phyloP scores from a whole-genome alignment of 2,329 filamentous ascomycete genomes.

The Coniochaeta prunicola region DNA sequence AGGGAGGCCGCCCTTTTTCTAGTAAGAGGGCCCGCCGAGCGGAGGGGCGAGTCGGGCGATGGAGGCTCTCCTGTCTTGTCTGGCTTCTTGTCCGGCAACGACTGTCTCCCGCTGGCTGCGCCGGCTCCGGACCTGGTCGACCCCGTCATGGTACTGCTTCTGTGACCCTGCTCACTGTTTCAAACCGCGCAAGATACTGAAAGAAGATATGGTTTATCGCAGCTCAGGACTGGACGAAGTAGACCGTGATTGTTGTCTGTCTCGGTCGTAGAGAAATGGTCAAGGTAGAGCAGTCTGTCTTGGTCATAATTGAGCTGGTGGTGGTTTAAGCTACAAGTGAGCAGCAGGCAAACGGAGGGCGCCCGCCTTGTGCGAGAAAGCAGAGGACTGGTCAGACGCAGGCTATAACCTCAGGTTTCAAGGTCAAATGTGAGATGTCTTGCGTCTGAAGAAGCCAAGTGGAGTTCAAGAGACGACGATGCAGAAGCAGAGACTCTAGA shows the following conservation, averaged over 20 bases:
- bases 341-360: background rate
- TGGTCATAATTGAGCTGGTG: conserved; percentile 2
- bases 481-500: background rate
- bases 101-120: background rate
- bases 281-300: background rate
- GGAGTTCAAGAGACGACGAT: conserved; percentile 2
- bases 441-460: background rate
- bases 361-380: background rate
- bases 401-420: conserved; percentile 1
- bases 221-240: background rate
- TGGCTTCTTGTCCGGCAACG: background rate
- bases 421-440: background rate
- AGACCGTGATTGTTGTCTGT: background rate
- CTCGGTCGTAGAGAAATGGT: background rate
- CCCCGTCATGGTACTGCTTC: background rate
- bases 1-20: conserved; percentile 39
- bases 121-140: background rate
- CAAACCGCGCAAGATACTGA: background rate
- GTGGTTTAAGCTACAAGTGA: background rate
- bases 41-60: background rate
- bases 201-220: background rate
- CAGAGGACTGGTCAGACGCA: background rate
- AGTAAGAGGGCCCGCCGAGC: conserved; percentile 13
- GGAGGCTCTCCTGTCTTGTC: background rate
- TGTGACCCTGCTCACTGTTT: background rate